Evolutionary conservation across 345 rosid genomes (phyloP).

Genomic region (Punica granatum): DNA sequence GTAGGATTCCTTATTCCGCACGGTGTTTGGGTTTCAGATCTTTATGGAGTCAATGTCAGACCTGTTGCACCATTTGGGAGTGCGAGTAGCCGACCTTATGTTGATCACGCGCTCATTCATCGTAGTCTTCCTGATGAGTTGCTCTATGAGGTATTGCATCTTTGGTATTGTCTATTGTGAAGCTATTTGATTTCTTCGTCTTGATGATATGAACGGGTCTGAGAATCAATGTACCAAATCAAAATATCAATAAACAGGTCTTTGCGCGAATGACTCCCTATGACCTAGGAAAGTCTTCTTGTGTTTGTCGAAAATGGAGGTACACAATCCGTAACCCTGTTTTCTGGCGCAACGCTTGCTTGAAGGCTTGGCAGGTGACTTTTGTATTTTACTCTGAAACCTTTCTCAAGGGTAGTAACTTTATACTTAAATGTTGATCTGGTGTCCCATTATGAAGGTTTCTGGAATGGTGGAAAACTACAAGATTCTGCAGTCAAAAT

Average conservation of each 20-base stretch:
- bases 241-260: conserved; percentile 36
- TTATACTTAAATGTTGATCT: neutral
- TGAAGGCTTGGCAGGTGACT: conserved; percentile 86
- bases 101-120: conserved; percentile 71
- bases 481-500: conserved; percentile 61
- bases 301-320: conserved; percentile 93
- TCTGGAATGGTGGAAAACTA: conserved; percentile 82
- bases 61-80: conserved; percentile 85
- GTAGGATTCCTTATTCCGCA: neutral
- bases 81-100: conserved; percentile 43
- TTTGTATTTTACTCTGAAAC: neutral
- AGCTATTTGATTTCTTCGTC: neutral
- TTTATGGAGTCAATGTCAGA: conserved; percentile 76
- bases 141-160: conserved; percentile 59
- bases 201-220: neutral
- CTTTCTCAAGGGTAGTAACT: conserved; percentile 7
- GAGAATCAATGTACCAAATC: neutral
- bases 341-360: conserved; percentile 87
- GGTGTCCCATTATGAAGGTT: conserved; percentile 28
- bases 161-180: neutral
- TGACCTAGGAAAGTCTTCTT: conserved; percentile 80
- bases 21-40: conserved; percentile 39
- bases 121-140: conserved; percentile 89
- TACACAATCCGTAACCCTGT: conserved; percentile 85
- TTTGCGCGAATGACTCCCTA: conserved; percentile 73